phyloP scores from a whole-genome alignment of 1,284 basidiomycete species.

The Psilocybe mexicana region DNA sequence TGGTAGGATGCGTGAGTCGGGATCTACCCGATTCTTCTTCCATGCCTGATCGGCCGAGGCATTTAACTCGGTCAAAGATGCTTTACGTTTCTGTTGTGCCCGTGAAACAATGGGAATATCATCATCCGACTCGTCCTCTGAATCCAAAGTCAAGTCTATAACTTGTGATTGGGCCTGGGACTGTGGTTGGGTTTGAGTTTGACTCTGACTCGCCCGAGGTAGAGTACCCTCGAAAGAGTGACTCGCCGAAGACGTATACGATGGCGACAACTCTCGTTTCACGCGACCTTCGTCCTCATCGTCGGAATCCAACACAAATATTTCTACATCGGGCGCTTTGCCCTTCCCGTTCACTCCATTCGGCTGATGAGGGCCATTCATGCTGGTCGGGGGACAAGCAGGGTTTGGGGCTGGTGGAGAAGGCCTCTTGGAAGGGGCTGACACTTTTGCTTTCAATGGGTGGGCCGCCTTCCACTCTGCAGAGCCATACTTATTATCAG shows the following conservation, averaged over 20 bases:
- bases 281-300: slow-evolving; percentile 75
- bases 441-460: slow-evolving; percentile 29
- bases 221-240: slow-evolving; percentile 33
- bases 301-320: slow-evolving; percentile 78
- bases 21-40: slow-evolving; percentile 68
- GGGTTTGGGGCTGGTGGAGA: slow-evolving; percentile 25
- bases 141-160: slow-evolving; percentile 78
- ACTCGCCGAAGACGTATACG: slow-evolving; percentile 44
- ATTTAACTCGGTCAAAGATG: slow-evolving; percentile 43
- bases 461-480: slow-evolving; percentile 64
- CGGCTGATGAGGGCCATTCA: slow-evolving; percentile 30
- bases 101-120: slow-evolving; percentile 25
- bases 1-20: slow-evolving; percentile 26
- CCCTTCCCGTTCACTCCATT: slow-evolving; percentile 36
- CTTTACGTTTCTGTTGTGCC: slow-evolving; percentile 56
- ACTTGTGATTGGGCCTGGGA: slow-evolving; percentile 40
- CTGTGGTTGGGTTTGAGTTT: slow-evolving; percentile 24
- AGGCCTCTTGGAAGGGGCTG: slow-evolving; percentile 27
- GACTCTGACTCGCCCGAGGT: slow-evolving; percentile 26
- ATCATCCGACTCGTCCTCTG: slow-evolving; percentile 59
- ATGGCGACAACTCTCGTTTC: slow-evolving; percentile 70
- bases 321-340: slow-evolving; percentile 55
- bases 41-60: slow-evolving; percentile 62
- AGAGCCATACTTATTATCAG: slow-evolving; percentile 83
- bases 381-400: slow-evolving; percentile 34